phyloP scores from a whole-genome alignment of 768 basidiomycete species.

The Lentinula guzmanii region DNA sequence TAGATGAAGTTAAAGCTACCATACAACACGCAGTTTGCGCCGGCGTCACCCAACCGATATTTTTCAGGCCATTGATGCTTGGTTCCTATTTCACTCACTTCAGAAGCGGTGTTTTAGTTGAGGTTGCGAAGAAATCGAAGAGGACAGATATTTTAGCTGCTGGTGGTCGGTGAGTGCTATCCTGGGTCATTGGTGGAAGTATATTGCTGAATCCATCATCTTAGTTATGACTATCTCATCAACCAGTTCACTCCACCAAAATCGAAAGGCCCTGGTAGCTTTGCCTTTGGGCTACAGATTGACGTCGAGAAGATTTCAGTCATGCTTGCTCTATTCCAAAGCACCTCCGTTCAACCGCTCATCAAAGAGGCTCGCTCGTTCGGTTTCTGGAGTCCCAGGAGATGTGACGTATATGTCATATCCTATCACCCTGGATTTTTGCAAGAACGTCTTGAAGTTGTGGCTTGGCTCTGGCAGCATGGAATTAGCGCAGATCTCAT shows the following conservation, averaged over 20 bases:
- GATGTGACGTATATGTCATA: slow-evolving; percentile 83
- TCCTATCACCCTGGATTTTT: slow-evolving; percentile 73
- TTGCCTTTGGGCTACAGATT: slow-evolving; percentile 73
- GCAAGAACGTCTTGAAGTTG: slow-evolving; percentile 73
- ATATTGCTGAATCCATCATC: neutral
- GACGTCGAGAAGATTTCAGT: slow-evolving; percentile 73
- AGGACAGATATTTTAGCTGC: slow-evolving; percentile 66
- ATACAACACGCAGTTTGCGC: slow-evolving; percentile 53
- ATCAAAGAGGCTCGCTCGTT: slow-evolving; percentile 79
- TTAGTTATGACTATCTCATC: slow-evolving; percentile 72
- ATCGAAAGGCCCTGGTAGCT: slow-evolving; percentile 45
- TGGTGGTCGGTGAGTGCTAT: slow-evolving; percentile 62
- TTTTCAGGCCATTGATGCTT: slow-evolving; percentile 72
- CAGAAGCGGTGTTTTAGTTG: slow-evolving; percentile 70
- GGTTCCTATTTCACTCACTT: slow-evolving; percentile 59
- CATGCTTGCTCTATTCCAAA: slow-evolving; percentile 65
- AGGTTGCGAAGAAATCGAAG: slow-evolving; percentile 64
- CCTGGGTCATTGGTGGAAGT: neutral
- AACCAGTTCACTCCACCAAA: slow-evolving; percentile 51
- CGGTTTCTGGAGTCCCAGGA: slow-evolving; percentile 84
- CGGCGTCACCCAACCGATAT: slow-evolving; percentile 57
- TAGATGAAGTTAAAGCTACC: slow-evolving; percentile 60
- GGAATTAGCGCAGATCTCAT: slow-evolving; percentile 83
- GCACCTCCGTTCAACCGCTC: slow-evolving; percentile 58
- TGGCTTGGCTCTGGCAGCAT: slow-evolving; percentile 71